Conservation (phyloP, 202 grass and related monocot genomes). For the Musa balbisiana region DNA sequence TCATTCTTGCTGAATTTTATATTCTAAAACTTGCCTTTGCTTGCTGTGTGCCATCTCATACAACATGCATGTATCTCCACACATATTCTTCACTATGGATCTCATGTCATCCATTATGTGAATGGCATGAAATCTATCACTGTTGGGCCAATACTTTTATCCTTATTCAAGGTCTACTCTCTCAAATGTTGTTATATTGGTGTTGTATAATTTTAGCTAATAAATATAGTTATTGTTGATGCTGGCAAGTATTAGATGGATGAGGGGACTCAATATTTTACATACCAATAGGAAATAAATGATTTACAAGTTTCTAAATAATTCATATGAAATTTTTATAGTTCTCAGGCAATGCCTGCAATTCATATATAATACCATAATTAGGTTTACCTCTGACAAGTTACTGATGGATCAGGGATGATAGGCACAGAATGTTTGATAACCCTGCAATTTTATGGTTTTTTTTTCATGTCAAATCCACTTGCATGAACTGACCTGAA, state of each 20-base stretch:
- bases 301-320: background rate
- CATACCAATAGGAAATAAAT: background rate
- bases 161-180: background rate
- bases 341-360: too few species aligned
- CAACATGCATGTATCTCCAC: background rate
- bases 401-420: too few species aligned
- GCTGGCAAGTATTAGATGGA: background rate
- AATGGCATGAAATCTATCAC: background rate
- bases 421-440: too few species aligned
- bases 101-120: background rate
- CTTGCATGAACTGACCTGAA: background rate
- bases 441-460: background rate
- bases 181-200: background rate
- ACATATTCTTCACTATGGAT: background rate
- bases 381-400: too few species aligned
- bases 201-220: background rate
- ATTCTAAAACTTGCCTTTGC: background rate
- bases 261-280: background rate
- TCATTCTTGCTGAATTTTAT: background rate
- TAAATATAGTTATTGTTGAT: background rate
- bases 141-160: background rate
- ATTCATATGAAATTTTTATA: background rate
- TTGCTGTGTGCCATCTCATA: background rate
- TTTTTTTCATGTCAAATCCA: background rate
- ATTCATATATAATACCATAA: too few species aligned